Evolutionary conservation across 768 basidiomycete genomes (phyloP).

Genomic region (Tulasnella sp.): DNA sequence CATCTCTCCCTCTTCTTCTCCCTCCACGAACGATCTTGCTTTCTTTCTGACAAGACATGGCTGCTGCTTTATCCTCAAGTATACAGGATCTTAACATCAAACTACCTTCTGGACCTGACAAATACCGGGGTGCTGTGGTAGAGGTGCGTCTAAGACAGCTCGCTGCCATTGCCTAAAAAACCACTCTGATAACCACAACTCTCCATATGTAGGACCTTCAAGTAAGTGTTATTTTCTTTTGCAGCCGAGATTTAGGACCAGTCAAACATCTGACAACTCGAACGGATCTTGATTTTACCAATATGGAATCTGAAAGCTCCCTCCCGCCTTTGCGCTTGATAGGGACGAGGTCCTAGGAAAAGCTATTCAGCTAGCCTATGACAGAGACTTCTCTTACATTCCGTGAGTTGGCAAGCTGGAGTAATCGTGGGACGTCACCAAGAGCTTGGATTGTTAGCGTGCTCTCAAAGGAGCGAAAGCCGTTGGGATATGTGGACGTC

Average conservation of each 20-base stretch:
- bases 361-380: constrained; percentile 80
- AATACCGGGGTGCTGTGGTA: constrained; percentile 81
- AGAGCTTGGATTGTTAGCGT: constrained; percentile 37
- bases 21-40: no score
- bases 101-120: constrained; percentile 22
- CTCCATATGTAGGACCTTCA: background rate
- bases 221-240: background rate
- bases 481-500: constrained; percentile 77
- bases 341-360: constrained; percentile 53
- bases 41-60: no score
- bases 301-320: no score
- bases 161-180: constrained; percentile 47
- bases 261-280: constrained; percentile 22
- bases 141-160: constrained; percentile 41
- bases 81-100: background rate
- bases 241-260: background rate
- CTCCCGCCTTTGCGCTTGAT: constrained; percentile 77
- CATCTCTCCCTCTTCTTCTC: no score
- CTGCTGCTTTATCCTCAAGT: no score
- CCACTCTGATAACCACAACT: background rate
- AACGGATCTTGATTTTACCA: constrained; percentile 13
- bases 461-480: constrained; percentile 54
- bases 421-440: background rate
- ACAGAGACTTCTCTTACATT: constrained; percentile 87
- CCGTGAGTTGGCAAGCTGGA: constrained; percentile 42